phyloP scores from a whole-genome alignment of 805 yeast genomes.

The Alloascoidea hylecoeti region DNA sequence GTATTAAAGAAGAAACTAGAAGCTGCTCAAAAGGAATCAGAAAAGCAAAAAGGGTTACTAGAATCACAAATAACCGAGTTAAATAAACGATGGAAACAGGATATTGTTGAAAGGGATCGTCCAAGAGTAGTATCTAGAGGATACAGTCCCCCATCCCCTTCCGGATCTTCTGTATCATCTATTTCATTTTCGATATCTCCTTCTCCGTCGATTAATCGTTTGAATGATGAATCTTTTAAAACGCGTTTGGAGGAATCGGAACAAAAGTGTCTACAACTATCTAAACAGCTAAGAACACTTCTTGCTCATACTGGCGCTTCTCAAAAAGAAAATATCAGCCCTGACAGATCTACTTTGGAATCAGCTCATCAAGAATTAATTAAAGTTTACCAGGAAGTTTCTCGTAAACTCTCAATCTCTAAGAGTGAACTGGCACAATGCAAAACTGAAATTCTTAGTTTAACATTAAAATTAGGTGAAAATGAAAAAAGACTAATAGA shows the following conservation, averaged over 20 bases:
- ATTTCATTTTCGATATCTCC: slow-evolving; percentile 8
- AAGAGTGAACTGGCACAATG: slow-evolving; percentile 27
- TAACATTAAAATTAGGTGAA: slow-evolving; percentile 26
- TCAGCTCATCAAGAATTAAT: slow-evolving; percentile 24
- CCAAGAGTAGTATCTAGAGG: no score
- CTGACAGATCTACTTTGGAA: background rate
- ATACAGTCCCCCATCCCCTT: no score
- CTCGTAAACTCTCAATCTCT: slow-evolving; percentile 26
- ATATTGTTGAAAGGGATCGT: slow-evolving; percentile 10
- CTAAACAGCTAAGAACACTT: slow-evolving; percentile 1
- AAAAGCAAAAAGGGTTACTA: slow-evolving; percentile 9
- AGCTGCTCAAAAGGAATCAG: slow-evolving; percentile 15
- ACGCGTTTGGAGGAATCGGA: background rate
- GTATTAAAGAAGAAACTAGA: slow-evolving; percentile 14
- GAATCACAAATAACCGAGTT: slow-evolving; percentile 12
- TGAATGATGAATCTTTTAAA: slow-evolving; percentile 6
- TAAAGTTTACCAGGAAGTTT: slow-evolving; percentile 33
- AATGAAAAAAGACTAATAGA: slow-evolving; percentile 14
- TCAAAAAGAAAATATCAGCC: background rate
- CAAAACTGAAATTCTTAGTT: slow-evolving; percentile 25
- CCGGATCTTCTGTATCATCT: background rate
- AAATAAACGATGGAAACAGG: slow-evolving; percentile 12
- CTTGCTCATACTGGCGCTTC: background rate
- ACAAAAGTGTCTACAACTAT: background rate
- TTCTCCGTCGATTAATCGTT: slow-evolving; percentile 8